Conservation (phyloP, 2,329 filamentous ascomycete species). For the Knoxdaviesia proteae region DNA sequence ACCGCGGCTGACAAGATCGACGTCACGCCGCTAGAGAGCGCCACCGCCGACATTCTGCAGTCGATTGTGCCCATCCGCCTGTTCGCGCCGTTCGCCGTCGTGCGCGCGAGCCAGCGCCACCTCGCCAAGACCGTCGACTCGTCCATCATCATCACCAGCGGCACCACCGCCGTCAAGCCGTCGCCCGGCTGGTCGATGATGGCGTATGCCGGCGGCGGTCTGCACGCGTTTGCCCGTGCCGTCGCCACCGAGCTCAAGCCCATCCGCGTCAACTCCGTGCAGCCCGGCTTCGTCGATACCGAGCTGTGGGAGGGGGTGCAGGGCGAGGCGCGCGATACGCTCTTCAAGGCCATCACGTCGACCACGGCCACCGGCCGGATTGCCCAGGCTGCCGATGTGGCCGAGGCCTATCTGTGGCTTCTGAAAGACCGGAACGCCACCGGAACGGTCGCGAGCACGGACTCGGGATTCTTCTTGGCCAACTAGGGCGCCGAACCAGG, state of each 20-base stretch:
- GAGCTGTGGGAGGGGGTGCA: constrained; percentile 12
- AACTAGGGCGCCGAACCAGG: no score
- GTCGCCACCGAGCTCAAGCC: constrained; percentile 43
- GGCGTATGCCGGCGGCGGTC: constrained; percentile 23
- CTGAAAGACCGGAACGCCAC: no score
- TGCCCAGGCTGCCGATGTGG: no score
- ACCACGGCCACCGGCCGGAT: neutral
- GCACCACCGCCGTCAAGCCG: constrained; percentile 27
- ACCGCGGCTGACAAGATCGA: constrained; percentile 28
- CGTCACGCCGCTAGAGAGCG: constrained; percentile 16
- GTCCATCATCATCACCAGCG: constrained; percentile 36
- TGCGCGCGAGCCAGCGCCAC: constrained; percentile 25
- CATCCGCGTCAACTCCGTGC: constrained; percentile 40
- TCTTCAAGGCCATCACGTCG: neutral
- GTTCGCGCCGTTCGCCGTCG: constrained; percentile 19
- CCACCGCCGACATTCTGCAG: constrained; percentile 18
- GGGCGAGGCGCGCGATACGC: neutral
- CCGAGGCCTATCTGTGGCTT: no score
- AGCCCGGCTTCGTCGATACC: constrained; percentile 31
- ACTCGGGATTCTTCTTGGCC: no score
- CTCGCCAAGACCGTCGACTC: constrained; percentile 16
- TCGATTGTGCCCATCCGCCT: constrained; percentile 26
- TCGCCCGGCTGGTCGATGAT: constrained; percentile 27
- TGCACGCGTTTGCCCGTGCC: constrained; percentile 29
- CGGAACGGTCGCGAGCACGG: no score